A percentile compares a stretch with the other conserved stretches of the same genome.
Evolutionary conservation across 148 eudicot genomes (phyloP).

Genomic region (Spergularia bocconei): DNA sequence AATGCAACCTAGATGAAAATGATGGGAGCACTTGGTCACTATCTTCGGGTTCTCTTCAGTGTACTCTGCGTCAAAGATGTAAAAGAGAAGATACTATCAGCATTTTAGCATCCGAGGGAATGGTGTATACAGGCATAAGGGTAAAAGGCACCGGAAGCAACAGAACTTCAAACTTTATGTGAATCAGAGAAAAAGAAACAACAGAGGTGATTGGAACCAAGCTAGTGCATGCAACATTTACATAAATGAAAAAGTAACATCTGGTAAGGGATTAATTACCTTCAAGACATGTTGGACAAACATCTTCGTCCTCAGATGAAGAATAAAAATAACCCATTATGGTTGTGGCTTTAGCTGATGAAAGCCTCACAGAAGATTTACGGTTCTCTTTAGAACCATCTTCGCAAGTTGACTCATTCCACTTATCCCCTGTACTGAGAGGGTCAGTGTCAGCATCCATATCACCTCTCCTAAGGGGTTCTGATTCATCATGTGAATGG

Average conservation of each 20-base stretch:
- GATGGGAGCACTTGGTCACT: constrained; percentile 81
- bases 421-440: constrained; percentile 47
- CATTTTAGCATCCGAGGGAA: not conserved
- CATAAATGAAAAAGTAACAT: not conserved
- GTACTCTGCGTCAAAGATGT: constrained; percentile 59
- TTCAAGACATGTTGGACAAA: constrained; percentile 95
- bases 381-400: constrained; percentile 57
- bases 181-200: not conserved
- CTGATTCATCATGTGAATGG: constrained; percentile 69
- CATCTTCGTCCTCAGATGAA: constrained; percentile 86
- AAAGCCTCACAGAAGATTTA: constrained; percentile 58
- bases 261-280: constrained; percentile 38
- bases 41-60: constrained; percentile 88
- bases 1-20: constrained; percentile 93
- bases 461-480: constrained; percentile 67
- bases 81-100: not conserved
- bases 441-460: constrained; percentile 61
- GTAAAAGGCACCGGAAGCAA: not conserved
- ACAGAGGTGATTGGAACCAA: not conserved
- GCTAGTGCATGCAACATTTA: not conserved
- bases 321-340: constrained; percentile 63
- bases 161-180: not conserved
- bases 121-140: not conserved
- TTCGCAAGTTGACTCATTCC: constrained; percentile 57
- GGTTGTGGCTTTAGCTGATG: constrained; percentile 43